Base-by-base conservation (phyloP, 2,329 filamentous ascomycete genomes). In the Albifimbria verrucaria region DNA sequence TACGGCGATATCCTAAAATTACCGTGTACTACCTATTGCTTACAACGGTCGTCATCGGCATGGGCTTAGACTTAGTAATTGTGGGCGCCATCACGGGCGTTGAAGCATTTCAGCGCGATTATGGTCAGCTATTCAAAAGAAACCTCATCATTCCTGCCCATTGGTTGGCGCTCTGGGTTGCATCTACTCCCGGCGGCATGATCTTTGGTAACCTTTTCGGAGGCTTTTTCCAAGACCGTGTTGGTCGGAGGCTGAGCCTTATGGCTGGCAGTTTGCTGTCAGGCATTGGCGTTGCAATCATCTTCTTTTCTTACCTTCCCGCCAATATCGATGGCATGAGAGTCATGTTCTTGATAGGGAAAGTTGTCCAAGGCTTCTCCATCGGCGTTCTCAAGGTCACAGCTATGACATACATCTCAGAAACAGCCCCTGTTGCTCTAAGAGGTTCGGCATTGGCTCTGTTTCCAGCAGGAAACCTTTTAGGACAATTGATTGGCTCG, bases 341-440 rank as follows among this genome's bases (percentile, higher is more conserved):
- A 0, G 52, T 53, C n/a, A 46, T 66, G 26, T 60, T 68, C n/a
- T 61, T 60, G 0, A 57, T 49, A 2, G 66, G 66, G 0, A 52
- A 65, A 46, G 56, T 58, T 0, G 51, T 68, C 1, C 65, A 69
- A 3, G 66, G 65, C 2, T 54, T 63, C 7, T 57, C 65, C 0
- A 60, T 68, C 2, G 63, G 63, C 7, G 50, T 61, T 1, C 57
- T 66, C 28, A 63, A 59, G 17, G 58, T 61, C 1, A 62, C 59
- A 0, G 59, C 59, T 18, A 54, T 65, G 10, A 65, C 65, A 1
- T 65, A 95, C 52, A 59, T 67, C 0, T 67, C 65, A 0, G 64
- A 67, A 22, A 67, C 61, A 6, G 56, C 64, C 0, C 65, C 65
- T 0, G 65, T 62, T 0, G 57, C 64, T 0, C 47, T 67, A 0